Evolutionary conservation across 2,329 filamentous ascomycete species (phyloP).

Genomic region (Alternaria infectoria): DNA sequence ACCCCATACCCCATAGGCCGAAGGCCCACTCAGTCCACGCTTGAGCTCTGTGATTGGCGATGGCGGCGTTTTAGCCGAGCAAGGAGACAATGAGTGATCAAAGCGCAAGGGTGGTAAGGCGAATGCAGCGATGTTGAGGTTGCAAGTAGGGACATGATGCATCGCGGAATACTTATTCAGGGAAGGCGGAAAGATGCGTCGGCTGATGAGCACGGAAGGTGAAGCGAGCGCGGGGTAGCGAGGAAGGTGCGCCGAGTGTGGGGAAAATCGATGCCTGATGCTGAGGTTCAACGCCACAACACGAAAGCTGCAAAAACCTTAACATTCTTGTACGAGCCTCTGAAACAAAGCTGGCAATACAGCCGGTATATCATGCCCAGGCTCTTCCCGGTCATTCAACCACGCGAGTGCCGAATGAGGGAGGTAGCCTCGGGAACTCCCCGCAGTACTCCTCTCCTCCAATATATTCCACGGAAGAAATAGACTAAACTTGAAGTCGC

Average conservation of each 20-base stretch:
- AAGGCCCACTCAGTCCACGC: conserved; percentile 11
- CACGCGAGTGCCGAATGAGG: neutral
- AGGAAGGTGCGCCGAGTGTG: conserved; percentile 15
- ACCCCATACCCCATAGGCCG: conserved; percentile 11
- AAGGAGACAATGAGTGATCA: neutral
- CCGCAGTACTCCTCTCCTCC: neutral
- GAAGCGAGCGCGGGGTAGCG: conserved; percentile 17
- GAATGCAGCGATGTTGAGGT: conserved; percentile 9
- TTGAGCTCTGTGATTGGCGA: neutral
- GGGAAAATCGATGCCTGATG: neutral
- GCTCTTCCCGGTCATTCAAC: neutral
- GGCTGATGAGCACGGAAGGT: conserved; percentile 12
- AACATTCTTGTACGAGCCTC: neutral
- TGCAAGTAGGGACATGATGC: conserved; percentile 5
- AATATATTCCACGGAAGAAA: conserved; percentile 9
- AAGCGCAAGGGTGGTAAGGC: neutral
- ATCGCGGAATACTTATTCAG: conserved; percentile 12
- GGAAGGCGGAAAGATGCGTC: conserved; percentile 5
- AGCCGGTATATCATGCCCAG: neutral
- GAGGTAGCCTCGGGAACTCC: neutral
- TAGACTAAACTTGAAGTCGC: neutral
- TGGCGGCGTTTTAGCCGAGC: conserved; percentile 14
- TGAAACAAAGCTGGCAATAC: neutral
- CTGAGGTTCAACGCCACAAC: neutral
- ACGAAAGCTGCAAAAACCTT: neutral